Percentiles rank a stretch among this genome's conserved stretches.
Evolutionary conservation across 1,139 yeast species (phyloP).

Genomic region (Hemisphaericaspora lyxosophila): DNA sequence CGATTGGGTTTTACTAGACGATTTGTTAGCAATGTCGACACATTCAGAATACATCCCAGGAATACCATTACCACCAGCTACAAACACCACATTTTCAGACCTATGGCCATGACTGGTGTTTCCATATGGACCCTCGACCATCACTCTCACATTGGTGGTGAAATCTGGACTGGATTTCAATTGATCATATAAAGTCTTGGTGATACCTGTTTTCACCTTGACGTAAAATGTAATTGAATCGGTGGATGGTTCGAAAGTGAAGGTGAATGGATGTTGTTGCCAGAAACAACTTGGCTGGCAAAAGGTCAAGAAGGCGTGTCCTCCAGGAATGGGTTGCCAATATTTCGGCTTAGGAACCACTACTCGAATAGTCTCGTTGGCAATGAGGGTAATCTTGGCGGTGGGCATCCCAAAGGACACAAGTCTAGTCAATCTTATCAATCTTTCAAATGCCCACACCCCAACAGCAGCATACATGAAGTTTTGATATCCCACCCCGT

Average conservation of each 20-base stretch:
- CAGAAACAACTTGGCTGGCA: slow-evolving; percentile 43
- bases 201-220: slow-evolving; percentile 35
- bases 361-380: slow-evolving; percentile 40
- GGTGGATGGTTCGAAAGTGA: slow-evolving; percentile 22
- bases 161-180: slow-evolving; percentile 26
- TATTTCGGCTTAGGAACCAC: slow-evolving; percentile 35
- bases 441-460: slow-evolving; percentile 44
- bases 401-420: slow-evolving; percentile 33
- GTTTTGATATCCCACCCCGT: slow-evolving; percentile 33
- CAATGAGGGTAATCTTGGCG: slow-evolving; percentile 33
- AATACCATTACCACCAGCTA: slow-evolving; percentile 44
- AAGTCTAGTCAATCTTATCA: slow-evolving; percentile 31
- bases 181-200: slow-evolving; percentile 28
- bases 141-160: slow-evolving; percentile 26
- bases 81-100: slow-evolving; percentile 30
- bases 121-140: slow-evolving; percentile 42
- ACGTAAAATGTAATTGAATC: slow-evolving; percentile 27
- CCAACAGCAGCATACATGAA: slow-evolving; percentile 37
- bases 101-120: slow-evolving; percentile 27
- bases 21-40: slow-evolving; percentile 32
- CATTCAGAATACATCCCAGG: slow-evolving; percentile 46
- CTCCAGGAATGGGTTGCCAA: slow-evolving; percentile 46
- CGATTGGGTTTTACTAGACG: slow-evolving; percentile 17
- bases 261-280: slow-evolving; percentile 40
- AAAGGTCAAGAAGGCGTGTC: slow-evolving; percentile 49